Percentiles rank a stretch among this genome's conserved stretches.
Evolutionary conservation across 2,329 filamentous ascomycete species (phyloP).

Genomic region (Fusarium mexicanum): DNA sequence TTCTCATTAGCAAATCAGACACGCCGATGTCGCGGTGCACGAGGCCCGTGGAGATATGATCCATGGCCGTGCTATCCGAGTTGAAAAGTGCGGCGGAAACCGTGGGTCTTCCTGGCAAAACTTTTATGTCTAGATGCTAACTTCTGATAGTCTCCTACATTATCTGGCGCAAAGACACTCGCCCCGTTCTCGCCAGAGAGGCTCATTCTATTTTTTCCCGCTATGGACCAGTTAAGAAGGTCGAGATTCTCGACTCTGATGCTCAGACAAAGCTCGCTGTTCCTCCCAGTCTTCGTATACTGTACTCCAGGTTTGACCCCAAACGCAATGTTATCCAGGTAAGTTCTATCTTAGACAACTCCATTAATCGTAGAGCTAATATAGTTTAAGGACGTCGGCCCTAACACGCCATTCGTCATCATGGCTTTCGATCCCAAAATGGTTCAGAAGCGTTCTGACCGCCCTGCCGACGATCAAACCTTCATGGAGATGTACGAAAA

Average conservation of each 20-base stretch:
- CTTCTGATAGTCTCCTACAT: conserved; percentile 57
- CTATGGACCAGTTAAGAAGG: conserved; percentile 57
- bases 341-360: conserved; percentile 37
- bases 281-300: conserved; percentile 55
- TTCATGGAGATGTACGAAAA: conserved; percentile 50
- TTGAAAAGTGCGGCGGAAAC: conserved; percentile 68
- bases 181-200: conserved; percentile 54
- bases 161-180: conserved; percentile 52
- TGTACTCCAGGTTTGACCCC: conserved; percentile 62
- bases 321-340: conserved; percentile 60
- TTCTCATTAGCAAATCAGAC: conserved; percentile 51
- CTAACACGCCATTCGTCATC: conserved; percentile 3
- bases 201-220: conserved; percentile 53
- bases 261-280: conserved; percentile 49
- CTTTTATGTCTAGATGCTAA: conserved; percentile 34
- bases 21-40: conserved; percentile 60
- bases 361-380: not conserved
- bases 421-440: conserved; percentile 20
- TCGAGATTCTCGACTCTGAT: conserved; percentile 49
- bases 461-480: not conserved
- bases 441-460: conserved; percentile 7
- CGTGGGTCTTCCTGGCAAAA: conserved; percentile 53
- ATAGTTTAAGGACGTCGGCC: not conserved
- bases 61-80: conserved; percentile 66
- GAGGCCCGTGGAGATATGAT: conserved; percentile 60